Base-by-base conservation (phyloP, 1,139 yeast species). In the Eremothecium sinecaudum region DNA sequence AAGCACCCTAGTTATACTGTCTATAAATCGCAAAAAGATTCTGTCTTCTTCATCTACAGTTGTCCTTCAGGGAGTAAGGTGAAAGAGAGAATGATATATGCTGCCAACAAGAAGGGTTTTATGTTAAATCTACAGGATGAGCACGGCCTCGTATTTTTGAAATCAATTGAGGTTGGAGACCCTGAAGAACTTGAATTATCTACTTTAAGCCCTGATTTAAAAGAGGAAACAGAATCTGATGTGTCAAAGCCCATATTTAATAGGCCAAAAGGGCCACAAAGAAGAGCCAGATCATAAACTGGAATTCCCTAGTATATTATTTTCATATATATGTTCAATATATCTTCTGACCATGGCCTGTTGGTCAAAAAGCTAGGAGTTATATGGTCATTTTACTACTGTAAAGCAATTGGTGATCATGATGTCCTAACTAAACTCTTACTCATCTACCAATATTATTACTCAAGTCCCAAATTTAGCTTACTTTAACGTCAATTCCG, bases 41-140 rank as follows among this genome's bases (percentile, higher is more conserved):
- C 48, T 19, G 44, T 50, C 31, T 55, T 48, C 21, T 84, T 90
- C 55, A 73, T 87, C 24, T 84, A 84, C 53, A 71, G 90, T 5
- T 87, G 96, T 57, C 97, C 98, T 3, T 75, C 92, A 0, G 86
- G 90, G 2, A 80, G 95, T 18, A 78, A 78, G 56, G 92, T 90
- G 31, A 81, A 79, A 57, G 93, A 86, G 37, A 71, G 97, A 47
- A 90, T 90, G 97, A 59, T 87, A 31, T 86, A 84, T 52, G 97
- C 97, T 2, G 72, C 94, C 2, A 79, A 78, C 42, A 79, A 86
- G 50, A 73, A 70, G 40, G 81, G 84, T 3, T 70, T 83, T 38
- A 59, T 78, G 23, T 66, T 64, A 32, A 67, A 69, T 38, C 65
- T 83, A 46, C 55, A 60, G 36, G 45, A 50, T 12, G 58, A 61